Conservation (phyloP, 129 eudicot genomes). For the Smallanthus sonchifolius region DNA sequence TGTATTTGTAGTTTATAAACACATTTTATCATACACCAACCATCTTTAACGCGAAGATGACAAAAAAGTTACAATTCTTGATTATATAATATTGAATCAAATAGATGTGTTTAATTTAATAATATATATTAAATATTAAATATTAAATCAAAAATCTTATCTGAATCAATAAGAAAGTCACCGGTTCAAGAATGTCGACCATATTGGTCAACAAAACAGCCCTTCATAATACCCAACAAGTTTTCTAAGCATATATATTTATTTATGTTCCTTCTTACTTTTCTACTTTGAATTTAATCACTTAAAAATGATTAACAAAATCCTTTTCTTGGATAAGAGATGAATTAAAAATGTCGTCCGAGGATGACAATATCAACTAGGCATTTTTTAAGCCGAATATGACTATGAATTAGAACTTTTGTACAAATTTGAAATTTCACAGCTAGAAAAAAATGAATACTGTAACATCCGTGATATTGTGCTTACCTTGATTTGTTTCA, state of each 20-base stretch:
- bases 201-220: not conserved
- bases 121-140: not conserved
- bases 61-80: too few species aligned
- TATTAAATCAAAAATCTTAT: not conserved
- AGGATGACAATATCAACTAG: conserved; percentile 2
- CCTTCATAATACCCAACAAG: not conserved
- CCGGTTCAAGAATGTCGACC: not conserved
- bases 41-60: too few species aligned
- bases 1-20: too few species aligned
- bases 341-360: not conserved
- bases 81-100: too few species aligned
- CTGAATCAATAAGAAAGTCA: not conserved
- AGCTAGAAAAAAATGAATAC: not conserved
- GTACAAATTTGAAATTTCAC: not conserved
- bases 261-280: not conserved
- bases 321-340: not conserved
- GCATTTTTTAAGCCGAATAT: not conserved
- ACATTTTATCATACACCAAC: too few species aligned
- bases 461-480: too few species aligned
- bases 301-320: not conserved
- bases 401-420: not conserved
- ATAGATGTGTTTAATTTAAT: not conserved
- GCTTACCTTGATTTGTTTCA: too few species aligned
- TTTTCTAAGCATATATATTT: not conserved
- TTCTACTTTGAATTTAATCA: not conserved